Percentiles rank a stretch among this genome's conserved stretches.
phyloP scores from a whole-genome alignment of 2,329 filamentous ascomycete genomes.

The Penicillium occitanis region DNA sequence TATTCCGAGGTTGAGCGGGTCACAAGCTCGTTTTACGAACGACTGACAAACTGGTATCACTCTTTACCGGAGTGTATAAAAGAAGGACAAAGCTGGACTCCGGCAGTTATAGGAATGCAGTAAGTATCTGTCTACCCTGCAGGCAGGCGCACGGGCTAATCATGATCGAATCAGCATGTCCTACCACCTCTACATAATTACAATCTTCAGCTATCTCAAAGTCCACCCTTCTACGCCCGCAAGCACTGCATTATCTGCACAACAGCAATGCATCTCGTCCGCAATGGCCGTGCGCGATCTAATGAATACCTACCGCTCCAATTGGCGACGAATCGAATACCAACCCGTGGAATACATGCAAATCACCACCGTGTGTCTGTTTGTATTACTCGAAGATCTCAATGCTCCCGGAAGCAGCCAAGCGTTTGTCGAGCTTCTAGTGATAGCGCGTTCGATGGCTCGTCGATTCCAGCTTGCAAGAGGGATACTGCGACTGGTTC shows the following conservation, averaged over 20 bases:
- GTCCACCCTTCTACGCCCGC: slow-evolving; percentile 11
- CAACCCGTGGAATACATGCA: slow-evolving; percentile 20
- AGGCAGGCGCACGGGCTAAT: background rate
- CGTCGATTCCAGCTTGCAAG: slow-evolving; percentile 14
- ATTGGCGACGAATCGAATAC: slow-evolving; percentile 18
- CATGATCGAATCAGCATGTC: slow-evolving; percentile 3
- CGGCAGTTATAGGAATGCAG: slow-evolving; percentile 18
- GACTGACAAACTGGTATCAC: slow-evolving; percentile 6
- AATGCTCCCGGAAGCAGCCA: slow-evolving; percentile 9
- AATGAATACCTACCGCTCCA: slow-evolving; percentile 13
- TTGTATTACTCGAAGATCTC: slow-evolving; percentile 18
- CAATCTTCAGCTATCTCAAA: slow-evolving; percentile 19
- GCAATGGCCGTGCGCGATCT: slow-evolving; percentile 16
- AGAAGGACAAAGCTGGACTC: slow-evolving; percentile 14
- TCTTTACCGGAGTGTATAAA: slow-evolving; percentile 16
- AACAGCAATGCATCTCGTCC: slow-evolving; percentile 13
- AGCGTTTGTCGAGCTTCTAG: slow-evolving; percentile 16
- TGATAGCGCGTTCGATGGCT: slow-evolving; percentile 17
- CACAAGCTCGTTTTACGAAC: slow-evolving; percentile 6
- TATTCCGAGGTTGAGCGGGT: slow-evolving; percentile 13
- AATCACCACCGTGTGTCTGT: slow-evolving; percentile 14
- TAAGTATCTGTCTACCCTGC: background rate
- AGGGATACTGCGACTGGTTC: slow-evolving; percentile 18
- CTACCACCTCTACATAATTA: slow-evolving; percentile 16
- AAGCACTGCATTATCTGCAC: background rate